Evolutionary conservation across 345 rosid genomes (phyloP), one percentile per base, ranked within the genome.

Genomic region (Brassica rapa): DNA sequence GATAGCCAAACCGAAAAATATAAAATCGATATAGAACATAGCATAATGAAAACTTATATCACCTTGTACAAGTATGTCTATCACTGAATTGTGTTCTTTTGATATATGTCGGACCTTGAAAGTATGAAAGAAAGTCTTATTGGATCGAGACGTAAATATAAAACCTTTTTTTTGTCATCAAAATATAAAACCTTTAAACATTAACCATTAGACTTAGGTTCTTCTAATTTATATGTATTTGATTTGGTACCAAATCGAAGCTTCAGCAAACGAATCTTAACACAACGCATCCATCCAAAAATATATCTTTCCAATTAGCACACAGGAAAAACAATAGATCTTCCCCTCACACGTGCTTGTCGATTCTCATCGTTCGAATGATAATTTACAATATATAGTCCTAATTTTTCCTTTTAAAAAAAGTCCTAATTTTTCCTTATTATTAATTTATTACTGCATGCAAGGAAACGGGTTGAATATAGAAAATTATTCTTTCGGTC

Each of bases 381-480:
- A 41, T 41, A 41, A 11, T 41, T 10, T 41, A 41, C 49, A 41
- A 41, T 39, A 39, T 37, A 8, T 8, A 39, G 25, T 33, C 37
- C 6, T 12, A 14, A 29, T 35, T 69, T 62, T 51, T 57, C 63
- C 24, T 24, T 24, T 24, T 24, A 24, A 24, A 24, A 24, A 24
- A 24, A 39, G 25, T 33, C 37, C 6, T 12, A 14, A 29, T 35
- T 69, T 53, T 53, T 57, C 63, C 25, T 27, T 71, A 25, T 63
- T 77, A 60, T 60, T 33, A 61, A 69, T 43, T 41, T 19, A 60
- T 43, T 15, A 60, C 43, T 21, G 21, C 19, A 15, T 41, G 61
- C 16, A 60, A 75, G 41, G 61, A 59, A 43, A 19, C 60, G 73
- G 24, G 25, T 30, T 68, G 62, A 61, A 68, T 69, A 57, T 75